These are phyloP conservation scores for Candida multigemmis DNA, from an alignment of 805 yeast genomes.

Conservation along the genomic window DNA sequence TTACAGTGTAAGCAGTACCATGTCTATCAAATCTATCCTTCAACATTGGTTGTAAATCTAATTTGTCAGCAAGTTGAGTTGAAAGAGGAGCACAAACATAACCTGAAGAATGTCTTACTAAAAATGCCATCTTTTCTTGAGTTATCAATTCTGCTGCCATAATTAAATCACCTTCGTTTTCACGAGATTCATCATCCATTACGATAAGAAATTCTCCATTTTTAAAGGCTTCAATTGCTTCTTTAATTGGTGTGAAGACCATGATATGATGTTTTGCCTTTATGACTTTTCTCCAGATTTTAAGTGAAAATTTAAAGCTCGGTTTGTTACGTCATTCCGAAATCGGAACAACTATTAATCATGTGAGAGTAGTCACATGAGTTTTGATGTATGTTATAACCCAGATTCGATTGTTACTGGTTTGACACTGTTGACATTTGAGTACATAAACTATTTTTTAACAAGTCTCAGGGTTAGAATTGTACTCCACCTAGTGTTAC, in stretches of 20 bases:
- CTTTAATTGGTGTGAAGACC: slow-evolving; percentile 38
- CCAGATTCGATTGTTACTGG: too few species aligned
- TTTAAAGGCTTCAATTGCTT: slow-evolving; percentile 64
- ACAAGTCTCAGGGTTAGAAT: too few species aligned
- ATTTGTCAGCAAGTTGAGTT: slow-evolving; percentile 64
- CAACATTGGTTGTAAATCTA: slow-evolving; percentile 75
- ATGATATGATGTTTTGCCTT: too few species aligned
- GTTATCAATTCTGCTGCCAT: slow-evolving; percentile 82
- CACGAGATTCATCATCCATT: slow-evolving; percentile 95
- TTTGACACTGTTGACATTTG: too few species aligned
- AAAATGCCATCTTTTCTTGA: slow-evolving; percentile 84
- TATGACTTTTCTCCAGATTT: too few species aligned
- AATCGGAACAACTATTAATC: too few species aligned
- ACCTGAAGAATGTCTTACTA: slow-evolving; percentile 82
- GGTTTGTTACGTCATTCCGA: too few species aligned
- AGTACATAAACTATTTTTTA: too few species aligned
- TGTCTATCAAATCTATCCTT: slow-evolving; percentile 66
- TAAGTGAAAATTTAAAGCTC: too few species aligned
- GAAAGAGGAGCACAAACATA: slow-evolving; percentile 89
- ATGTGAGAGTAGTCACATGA: too few species aligned
- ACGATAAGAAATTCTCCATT: slow-evolving; percentile 83
- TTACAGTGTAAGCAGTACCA: slow-evolving; percentile 93
- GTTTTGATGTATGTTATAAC: too few species aligned
- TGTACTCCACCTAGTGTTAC: too few species aligned
- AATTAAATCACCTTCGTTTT: slow-evolving; percentile 95